Base-by-base conservation (phyloP, 164 flowering plant species). In the Amborella trichopoda region DNA sequence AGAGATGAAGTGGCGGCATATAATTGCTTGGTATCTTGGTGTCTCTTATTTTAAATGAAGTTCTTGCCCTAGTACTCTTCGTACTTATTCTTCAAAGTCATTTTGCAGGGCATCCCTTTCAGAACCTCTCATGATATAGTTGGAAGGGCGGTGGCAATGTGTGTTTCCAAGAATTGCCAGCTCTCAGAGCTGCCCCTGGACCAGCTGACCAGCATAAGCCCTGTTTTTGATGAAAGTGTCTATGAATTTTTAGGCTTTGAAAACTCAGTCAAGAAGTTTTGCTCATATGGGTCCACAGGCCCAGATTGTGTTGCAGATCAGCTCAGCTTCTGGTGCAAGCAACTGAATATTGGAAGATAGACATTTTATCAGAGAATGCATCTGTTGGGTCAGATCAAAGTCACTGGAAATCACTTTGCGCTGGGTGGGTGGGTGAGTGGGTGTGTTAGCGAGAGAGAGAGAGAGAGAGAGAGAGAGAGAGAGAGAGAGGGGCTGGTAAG, bases 61-160 rank as follows among this genome's bases (percentile, higher is more conserved):
- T n/a, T n/a, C n/a, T n/a, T n/a, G n/a, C n/a, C n/a, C n/a, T n/a
- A n/a, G n/a, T n/a, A n/a, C n/a, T n/a, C n/a, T n/a, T n/a, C n/a
- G n/a, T n/a, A n/a, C n/a, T n/a, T n/a, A n/a, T n/a, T n/a, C n/a
- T n/a, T n/a, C n/a, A n/a, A n/a, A n/a, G n/a, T n/a, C n/a, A n/a
- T n/a, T n/a, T n/a, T n/a, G n/a, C n/a, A 93, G 99, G 95, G 80
- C 41, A 45, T 93, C 6, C 97, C 99, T 19, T 93, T 93, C 58
- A 74, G 99, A 55, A 85, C 97, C 39, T 73, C 94, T 50, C 99
- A 93, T 66, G 99, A 93, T 41, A 76, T 93, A 50, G 97, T 81
- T 44, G 99, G 99, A 52, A 79, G 77, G 48, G 46, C 80, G 17
- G 99, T 93, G 48, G 94, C 87, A 3, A 44, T 78, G 40, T 85